Percentiles rank a stretch among this genome's conserved stretches.
These are phyloP conservation scores for Macaranga tanarius DNA, from an alignment of 441 rosid genomes.

Conservation along the genomic window DNA sequence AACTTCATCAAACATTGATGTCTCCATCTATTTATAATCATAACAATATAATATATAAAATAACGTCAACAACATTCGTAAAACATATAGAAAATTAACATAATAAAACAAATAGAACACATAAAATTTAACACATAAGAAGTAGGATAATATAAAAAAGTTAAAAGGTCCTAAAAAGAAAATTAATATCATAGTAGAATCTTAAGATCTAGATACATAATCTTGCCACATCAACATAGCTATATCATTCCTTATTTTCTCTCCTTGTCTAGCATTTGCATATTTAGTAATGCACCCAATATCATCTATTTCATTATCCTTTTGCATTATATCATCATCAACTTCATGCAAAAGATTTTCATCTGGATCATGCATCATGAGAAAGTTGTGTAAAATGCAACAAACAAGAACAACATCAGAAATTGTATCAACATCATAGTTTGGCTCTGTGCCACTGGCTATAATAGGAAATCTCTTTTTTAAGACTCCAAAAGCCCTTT, in stretches of 20 bases:
- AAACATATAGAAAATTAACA: too few relatives aligned
- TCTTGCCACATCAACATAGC: neutral
- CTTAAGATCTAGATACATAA: neutral
- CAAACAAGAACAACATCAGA: neutral
- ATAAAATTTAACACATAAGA: too few relatives aligned
- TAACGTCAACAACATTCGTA: too few relatives aligned
- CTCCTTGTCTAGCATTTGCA: neutral
- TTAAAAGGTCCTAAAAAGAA: too few relatives aligned
- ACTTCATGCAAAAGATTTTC: neutral
- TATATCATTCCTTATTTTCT: neutral
- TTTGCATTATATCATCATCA: neutral
- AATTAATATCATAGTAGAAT: neutral
- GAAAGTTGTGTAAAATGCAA: neutral
- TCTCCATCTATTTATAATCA: too few relatives aligned
- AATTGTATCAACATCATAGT: neutral
- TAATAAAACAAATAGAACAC: too few relatives aligned
- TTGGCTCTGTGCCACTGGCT: neutral
- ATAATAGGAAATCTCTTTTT: neutral
- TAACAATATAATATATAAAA: too few relatives aligned
- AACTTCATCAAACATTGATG: neutral
- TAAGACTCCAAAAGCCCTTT: neutral
- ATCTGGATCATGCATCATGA: neutral
- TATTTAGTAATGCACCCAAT: neutral
- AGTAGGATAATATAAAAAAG: too few relatives aligned
- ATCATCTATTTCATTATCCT: neutral